phyloP scores from a whole-genome alignment of 768 basidiomycete species.

The Leccinellum rugosiceps region DNA sequence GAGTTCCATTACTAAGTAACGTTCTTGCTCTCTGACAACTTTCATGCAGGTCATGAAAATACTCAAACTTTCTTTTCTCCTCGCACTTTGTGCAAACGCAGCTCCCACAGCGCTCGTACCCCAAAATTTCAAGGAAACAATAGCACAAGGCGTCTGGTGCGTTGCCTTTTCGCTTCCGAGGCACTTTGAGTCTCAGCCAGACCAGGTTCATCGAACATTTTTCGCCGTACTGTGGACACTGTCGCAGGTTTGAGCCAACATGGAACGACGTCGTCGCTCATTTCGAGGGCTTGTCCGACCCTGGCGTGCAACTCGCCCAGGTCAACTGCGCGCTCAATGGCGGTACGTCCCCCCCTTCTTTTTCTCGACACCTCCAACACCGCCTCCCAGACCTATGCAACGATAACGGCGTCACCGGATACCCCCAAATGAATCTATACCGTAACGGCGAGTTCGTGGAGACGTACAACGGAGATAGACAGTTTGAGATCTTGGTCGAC shows the following conservation, averaged over 20 bases:
- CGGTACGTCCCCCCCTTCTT: slow-evolving; percentile 43
- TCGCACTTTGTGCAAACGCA: slow-evolving; percentile 31
- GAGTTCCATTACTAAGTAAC: slow-evolving; percentile 16
- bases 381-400: slow-evolving; percentile 66
- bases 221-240: slow-evolving; percentile 84
- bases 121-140: slow-evolving; percentile 53
- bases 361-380: not conserved
- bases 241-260: slow-evolving; percentile 73
- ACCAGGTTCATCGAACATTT: slow-evolving; percentile 79
- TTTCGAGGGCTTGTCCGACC: slow-evolving; percentile 39
- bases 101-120: slow-evolving; percentile 49
- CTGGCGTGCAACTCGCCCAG: slow-evolving; percentile 64
- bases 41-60: slow-evolving; percentile 6
- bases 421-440: slow-evolving; percentile 77
- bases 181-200: not conserved
- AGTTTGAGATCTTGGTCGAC: slow-evolving; percentile 48
- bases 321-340: slow-evolving; percentile 78
- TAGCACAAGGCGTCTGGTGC: slow-evolving; percentile 59
- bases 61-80: slow-evolving; percentile 25
- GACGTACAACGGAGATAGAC: slow-evolving; percentile 52
- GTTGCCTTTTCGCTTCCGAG: slow-evolving; percentile 1
- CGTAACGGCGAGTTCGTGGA: slow-evolving; percentile 60
- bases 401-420: slow-evolving; percentile 63
- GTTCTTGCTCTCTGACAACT: not conserved
- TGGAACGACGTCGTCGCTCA: slow-evolving; percentile 70